A percentile compares a stretch with the other conserved stretches of the same genome.
phyloP scores from a whole-genome alignment of 2,329 filamentous ascomycete species.

The Pestalotiopsis fici region DNA sequence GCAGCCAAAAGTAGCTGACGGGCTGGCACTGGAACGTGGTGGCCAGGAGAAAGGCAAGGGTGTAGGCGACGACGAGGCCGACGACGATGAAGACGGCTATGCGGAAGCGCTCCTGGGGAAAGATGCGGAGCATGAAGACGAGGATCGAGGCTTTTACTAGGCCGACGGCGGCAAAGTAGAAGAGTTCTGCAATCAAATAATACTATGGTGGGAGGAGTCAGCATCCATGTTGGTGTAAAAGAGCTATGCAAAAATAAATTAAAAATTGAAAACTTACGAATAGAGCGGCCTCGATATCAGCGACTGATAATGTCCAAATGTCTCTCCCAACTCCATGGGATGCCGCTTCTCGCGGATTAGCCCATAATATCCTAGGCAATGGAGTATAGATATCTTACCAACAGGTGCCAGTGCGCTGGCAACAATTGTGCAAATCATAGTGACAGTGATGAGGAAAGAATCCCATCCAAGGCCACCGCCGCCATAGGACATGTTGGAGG shows the following conservation, averaged over 20 bases:
- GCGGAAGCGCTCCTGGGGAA: slow-evolving; percentile 27
- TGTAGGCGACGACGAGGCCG: slow-evolving; percentile 24
- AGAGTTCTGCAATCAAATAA: slow-evolving; percentile 32
- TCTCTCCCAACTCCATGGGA: slow-evolving; percentile 14
- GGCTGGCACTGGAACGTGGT: slow-evolving; percentile 32
- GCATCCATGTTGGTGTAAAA: neutral
- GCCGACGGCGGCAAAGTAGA: slow-evolving; percentile 27
- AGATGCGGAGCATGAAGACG: slow-evolving; percentile 32
- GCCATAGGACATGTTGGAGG: neutral
- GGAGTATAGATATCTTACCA: neutral
- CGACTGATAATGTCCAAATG: slow-evolving; percentile 13
- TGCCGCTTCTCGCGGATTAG: neutral
- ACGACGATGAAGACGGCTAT: slow-evolving; percentile 22
- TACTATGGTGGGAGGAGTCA: neutral
- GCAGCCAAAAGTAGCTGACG: slow-evolving; percentile 19
- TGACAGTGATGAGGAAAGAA: slow-evolving; percentile 10
- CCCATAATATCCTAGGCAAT: neutral
- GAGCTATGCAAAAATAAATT: neutral
- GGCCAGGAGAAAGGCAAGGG: slow-evolving; percentile 19
- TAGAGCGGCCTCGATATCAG: slow-evolving; percentile 14
- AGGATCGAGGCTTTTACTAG: slow-evolving; percentile 25
- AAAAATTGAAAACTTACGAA: neutral
- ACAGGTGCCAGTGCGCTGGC: slow-evolving; percentile 7
- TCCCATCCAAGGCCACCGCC: slow-evolving; percentile 10
- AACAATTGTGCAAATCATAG: slow-evolving; percentile 7